Base-by-base conservation (phyloP, 2,329 filamentous ascomycete species). In the Hypomyces perniciosus region DNA sequence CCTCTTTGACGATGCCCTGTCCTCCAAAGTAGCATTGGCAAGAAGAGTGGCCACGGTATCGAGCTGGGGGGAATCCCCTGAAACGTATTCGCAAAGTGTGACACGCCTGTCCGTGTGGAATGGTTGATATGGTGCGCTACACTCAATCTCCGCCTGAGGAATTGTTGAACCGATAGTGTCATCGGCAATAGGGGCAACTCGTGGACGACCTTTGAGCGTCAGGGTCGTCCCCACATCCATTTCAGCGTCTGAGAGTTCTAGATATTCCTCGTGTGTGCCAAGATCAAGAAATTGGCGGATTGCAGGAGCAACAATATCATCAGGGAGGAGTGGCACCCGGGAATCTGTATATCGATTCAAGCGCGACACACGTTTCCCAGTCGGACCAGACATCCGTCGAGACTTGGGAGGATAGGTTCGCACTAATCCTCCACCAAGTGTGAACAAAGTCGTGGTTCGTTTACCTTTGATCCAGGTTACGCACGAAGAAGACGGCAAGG, bases 81-180 rank as follows among this genome's bases (percentile, higher is more conserved):
- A 56, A 34, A 63, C 68, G 62, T 85, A 88, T 39, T 90, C 79
- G 58, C 84, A 87, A 29, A 96, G 74, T n/a, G 78, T 81, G 41
- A 97, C 88, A 3, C 92, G 83, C 49, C 83, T 81, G 62, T 97
- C 91, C 0, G 91, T 93, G 65, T 97, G 92, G 72, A 97, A 96
- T 1, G 93, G 92, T 62, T 96, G 91, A 61, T 96, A 97, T 2
- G 92, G 90, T 4, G 91, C 88, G 62, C 92, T 96, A 1, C 92
- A 96, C 64, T 99, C 93, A 57, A 96, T 95, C 72, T 96, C 91
- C 5, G 89, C 90, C 57, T 85, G 81, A 1, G 83, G 82, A 51
- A 81, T 91, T 65, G 72, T 86, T 65, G 71, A 88, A 68, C 74
- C 86, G 65, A 73, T 78, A 50, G 68, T 72, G 61, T 66, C 70